phyloP scores from a whole-genome alignment of 768 basidiomycete species.

The Lactifluus subvellereus region DNA sequence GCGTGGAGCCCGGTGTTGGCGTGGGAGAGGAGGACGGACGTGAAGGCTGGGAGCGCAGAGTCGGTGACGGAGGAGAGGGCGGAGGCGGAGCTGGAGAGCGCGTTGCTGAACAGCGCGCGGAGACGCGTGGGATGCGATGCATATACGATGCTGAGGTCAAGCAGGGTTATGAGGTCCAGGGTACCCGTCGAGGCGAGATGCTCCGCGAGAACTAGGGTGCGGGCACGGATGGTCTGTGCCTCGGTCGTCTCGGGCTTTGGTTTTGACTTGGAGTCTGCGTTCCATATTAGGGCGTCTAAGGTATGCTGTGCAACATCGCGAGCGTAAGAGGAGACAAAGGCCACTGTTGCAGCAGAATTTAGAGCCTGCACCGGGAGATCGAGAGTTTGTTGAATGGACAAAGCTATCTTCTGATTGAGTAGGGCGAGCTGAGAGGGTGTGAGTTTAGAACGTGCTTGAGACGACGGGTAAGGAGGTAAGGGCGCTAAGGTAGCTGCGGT shows the following conservation, averaged over 20 bases:
- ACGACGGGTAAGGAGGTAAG: slow-evolving; percentile 55
- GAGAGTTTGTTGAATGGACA: slow-evolving; percentile 43
- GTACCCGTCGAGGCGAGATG: slow-evolving; percentile 39
- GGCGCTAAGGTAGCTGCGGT: slow-evolving; percentile 25
- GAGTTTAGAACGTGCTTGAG: slow-evolving; percentile 41
- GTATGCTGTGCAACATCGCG: slow-evolving; percentile 48
- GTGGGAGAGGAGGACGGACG: slow-evolving; percentile 36
- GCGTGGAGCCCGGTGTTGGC: slow-evolving; percentile 49
- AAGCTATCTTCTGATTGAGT: slow-evolving; percentile 44
- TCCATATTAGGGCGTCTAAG: slow-evolving; percentile 59
- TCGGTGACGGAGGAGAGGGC: slow-evolving; percentile 32
- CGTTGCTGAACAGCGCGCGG: slow-evolving; percentile 40
- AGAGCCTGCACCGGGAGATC: slow-evolving; percentile 44
- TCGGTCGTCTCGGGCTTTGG: slow-evolving; percentile 25
- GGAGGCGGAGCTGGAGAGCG: slow-evolving; percentile 33
- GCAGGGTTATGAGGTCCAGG: slow-evolving; percentile 48
- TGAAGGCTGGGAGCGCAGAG: slow-evolving; percentile 50
- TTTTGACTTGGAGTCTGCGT: slow-evolving; percentile 22
- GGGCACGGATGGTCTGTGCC: slow-evolving; percentile 43
- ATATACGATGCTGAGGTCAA: slow-evolving; percentile 61
- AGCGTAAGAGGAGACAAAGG: slow-evolving; percentile 54
- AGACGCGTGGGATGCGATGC: slow-evolving; percentile 41
- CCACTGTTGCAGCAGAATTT: slow-evolving; percentile 39
- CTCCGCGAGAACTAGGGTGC: slow-evolving; percentile 52
- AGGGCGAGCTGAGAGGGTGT: slow-evolving; percentile 47